Evolutionary conservation across 306 rosid species (phyloP), one percentile per base, ranked within the genome.

Genomic region (Cucumis hystrix): DNA sequence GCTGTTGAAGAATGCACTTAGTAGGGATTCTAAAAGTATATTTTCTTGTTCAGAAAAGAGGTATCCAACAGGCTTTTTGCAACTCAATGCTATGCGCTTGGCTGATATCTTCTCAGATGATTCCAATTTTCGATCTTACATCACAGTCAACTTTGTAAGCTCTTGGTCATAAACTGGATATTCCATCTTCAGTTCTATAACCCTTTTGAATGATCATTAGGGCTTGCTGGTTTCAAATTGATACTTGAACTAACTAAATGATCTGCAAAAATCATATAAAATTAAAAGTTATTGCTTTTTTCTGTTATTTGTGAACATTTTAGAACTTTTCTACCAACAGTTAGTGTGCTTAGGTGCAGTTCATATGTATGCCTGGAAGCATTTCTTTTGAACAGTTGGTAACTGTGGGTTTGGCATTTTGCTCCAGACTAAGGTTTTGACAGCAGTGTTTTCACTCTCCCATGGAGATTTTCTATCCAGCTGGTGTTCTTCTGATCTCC

Each of bases 1-100:
- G 82, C 77, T 92, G 70, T 80, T 95, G 96, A 95, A 83, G 86
- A 80, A 78, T 87, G 89, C 83, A 64, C 83, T 95, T 82, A 88
- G 88, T 75, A 89, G 84, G 80, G 85, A 90, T 60, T 87, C 88
- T 58, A 81, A 75, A 54, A 80, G 58, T 74, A 83, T 74, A 75
- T 39, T 80, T 79, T 39, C 79, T 79, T 66, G 58, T 75, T 63
- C 85, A 6, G 92, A 86, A 75, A 82, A 74, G 88, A 83, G 84
- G 72, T 81, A 84, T 51, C 96, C 98, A 33, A 83, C 80, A 86
- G 98, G 98, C 16, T 79, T 90, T 86, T 85, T 91, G 84, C 98
- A 95, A 84, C 98, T 95, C 86, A 92, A 92, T 84, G 98, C 98
- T 14, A 84, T 95, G 98, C 97, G 97, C 81, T 91, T 95, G 30